phyloP scores from a whole-genome alignment of 2,329 filamentous ascomycete species.

The Alternaria novae-zelandiae region DNA sequence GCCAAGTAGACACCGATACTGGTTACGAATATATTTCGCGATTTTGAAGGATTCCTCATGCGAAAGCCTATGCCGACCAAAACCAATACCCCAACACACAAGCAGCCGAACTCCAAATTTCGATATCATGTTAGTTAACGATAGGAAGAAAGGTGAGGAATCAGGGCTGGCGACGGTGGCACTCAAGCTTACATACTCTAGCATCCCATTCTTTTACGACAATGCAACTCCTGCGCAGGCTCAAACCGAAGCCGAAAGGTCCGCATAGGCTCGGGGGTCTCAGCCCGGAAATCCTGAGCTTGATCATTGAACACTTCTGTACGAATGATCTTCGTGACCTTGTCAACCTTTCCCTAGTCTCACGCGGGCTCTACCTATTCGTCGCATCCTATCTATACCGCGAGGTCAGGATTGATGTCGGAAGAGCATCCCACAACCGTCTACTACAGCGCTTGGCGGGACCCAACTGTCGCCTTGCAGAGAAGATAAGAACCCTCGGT shows the following conservation, averaged over 20 bases:
- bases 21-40: background rate
- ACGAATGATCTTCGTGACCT: background rate
- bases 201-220: background rate
- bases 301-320: constrained; percentile 3
- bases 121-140: background rate
- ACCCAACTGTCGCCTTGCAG: background rate
- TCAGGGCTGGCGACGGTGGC: background rate
- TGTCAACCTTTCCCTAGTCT: background rate
- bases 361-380: constrained; percentile 1
- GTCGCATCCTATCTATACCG: constrained; percentile 3
- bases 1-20: background rate
- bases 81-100: background rate
- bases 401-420: background rate
- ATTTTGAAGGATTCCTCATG: background rate
- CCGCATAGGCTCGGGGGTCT: background rate
- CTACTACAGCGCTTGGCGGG: background rate
- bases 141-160: background rate
- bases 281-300: background rate
- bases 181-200: background rate
- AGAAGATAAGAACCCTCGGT: background rate
- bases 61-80: background rate
- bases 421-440: background rate
- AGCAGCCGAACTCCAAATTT: background rate
- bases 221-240: background rate
- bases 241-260: background rate